Base-by-base conservation (phyloP, 2,329 filamentous ascomycete genomes). In the Mariannaea sp. region DNA sequence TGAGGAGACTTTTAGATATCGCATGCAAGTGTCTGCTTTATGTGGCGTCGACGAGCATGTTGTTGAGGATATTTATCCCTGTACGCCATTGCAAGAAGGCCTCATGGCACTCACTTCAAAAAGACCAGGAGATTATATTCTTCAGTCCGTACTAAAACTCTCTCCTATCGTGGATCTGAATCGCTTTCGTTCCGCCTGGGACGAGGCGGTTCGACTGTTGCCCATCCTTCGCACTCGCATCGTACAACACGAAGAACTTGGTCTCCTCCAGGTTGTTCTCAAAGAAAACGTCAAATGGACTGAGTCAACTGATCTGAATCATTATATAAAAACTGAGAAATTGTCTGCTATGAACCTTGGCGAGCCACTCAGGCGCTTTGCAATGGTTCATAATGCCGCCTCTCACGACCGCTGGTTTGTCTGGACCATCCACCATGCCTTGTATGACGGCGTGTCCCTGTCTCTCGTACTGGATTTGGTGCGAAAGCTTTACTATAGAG, bases 371-470 rank as follows among this genome's bases (percentile, higher is more conserved):
- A 40, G 33, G 27, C 20, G 53, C 8, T 41, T 36, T 9, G 48
- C 43, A 3, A 44, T 53, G 4, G 16, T 56, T n/a, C 32, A 24
- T 7, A 20, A 33, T 1, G 7, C 38, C 2, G 10, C 35, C 8
- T 32, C 24, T 7, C 29, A 19, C 1, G 49, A 33, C 2, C 9
- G 38, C n/a, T 43, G 26, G 13, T 53, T 64, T 17, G 38, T 62
- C n/a, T 62, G 53, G 57, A 57, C 55, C 2, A 50, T 58, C 19
- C 64, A 66, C 19, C 79, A 82, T 54, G 73, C 73, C 13, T 64
- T 80, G 1, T 82, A 81, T 49, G 80, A 82, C 41, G 79, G 78
- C 10, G 80, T 78, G 75, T 76, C 73, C 1, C 74, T 78, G 72
- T 72, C 73, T 3, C 61, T 78, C 4, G 17, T 39, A 5, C 16